Evolutionary conservation across 2,329 filamentous ascomycete species (phyloP).

Genomic region (Harringtonia lauricola): DNA sequence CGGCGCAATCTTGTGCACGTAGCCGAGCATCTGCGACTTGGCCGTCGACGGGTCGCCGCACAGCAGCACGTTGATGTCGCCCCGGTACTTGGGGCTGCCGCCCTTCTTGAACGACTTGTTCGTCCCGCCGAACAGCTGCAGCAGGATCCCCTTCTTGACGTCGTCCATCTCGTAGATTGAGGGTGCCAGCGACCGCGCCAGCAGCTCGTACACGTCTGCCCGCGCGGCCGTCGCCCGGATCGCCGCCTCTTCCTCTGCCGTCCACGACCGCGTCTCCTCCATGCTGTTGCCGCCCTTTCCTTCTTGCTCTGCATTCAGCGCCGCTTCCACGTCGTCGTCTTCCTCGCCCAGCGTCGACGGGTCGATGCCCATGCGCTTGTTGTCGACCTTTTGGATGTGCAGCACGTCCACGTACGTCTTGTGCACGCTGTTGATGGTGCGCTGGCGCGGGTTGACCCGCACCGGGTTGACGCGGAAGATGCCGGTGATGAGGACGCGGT

Average conservation of each 20-base stretch:
- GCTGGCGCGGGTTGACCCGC: constrained; percentile 83
- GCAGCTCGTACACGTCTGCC: constrained; percentile 83
- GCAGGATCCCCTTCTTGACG: constrained; percentile 94
- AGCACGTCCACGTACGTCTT: constrained; percentile 96
- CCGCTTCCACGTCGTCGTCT: constrained; percentile 47
- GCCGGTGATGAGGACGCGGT: constrained; percentile 88
- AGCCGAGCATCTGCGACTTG: constrained; percentile 89
- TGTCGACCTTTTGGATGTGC: constrained; percentile 94
- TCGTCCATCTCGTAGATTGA: constrained; percentile 98
- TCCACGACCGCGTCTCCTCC: constrained; percentile 75
- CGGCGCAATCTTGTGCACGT: constrained; percentile 95
- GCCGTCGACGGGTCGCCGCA: constrained; percentile 95
- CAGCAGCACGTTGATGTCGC: constrained; percentile 93
- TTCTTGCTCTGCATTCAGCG: constrained; percentile 26
- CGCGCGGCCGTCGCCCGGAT: constrained; percentile 73
- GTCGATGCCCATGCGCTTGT: constrained; percentile 86
- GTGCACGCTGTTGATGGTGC: constrained; percentile 88
- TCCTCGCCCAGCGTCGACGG: constrained; percentile 73
- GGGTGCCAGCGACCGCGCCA: constrained; percentile 81
- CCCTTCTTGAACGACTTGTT: constrained; percentile 98
- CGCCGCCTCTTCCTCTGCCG: constrained; percentile 76
- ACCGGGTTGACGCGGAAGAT: constrained; percentile 95
- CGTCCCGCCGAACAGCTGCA: constrained; percentile 93
- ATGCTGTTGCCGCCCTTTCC: constrained; percentile 49
- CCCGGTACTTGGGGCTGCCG: constrained; percentile 87